These are phyloP conservation scores for Secale cereale DNA, from an alignment of 176 grass and related monocot species.

Conservation along the genomic window DNA sequence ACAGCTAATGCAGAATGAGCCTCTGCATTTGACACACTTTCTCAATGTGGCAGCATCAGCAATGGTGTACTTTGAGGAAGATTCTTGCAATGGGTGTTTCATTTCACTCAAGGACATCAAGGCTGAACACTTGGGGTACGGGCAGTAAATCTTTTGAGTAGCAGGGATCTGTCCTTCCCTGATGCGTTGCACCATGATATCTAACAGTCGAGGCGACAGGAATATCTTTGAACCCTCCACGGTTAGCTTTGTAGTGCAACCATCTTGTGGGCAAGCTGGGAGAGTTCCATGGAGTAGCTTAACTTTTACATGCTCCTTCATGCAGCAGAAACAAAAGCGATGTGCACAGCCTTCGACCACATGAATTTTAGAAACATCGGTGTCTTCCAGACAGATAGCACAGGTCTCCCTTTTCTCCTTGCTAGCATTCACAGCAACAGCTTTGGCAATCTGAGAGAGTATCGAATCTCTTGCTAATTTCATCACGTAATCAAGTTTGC, in stretches of 20 bases:
- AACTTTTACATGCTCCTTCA: slow-evolving; percentile 76
- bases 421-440: slow-evolving; percentile 1
- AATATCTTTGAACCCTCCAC: slow-evolving; percentile 56
- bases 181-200: slow-evolving; percentile 60
- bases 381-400: slow-evolving; percentile 71
- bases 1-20: slow-evolving; percentile 68
- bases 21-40: slow-evolving; percentile 54
- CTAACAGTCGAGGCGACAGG: slow-evolving; percentile 36
- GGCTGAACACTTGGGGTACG: slow-evolving; percentile 63
- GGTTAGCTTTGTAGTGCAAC: slow-evolving; percentile 58
- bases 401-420: slow-evolving; percentile 62
- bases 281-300: slow-evolving; percentile 63
- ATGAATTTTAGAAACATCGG: slow-evolving; percentile 60
- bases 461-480: slow-evolving; percentile 69
- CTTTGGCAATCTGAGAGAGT: slow-evolving; percentile 48
- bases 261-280: slow-evolving; percentile 65
- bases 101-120: slow-evolving; percentile 63
- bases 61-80: slow-evolving; percentile 38
- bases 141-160: slow-evolving; percentile 73
- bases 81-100: slow-evolving; percentile 34
- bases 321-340: slow-evolving; percentile 77
- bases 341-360: slow-evolving; percentile 51
- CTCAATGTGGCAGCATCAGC: slow-evolving; percentile 46
- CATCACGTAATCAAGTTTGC: slow-evolving; percentile 34
- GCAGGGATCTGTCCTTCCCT: slow-evolving; percentile 64